Evolutionary conservation across 768 basidiomycete species (phyloP), one percentile per base, ranked within the genome.

Genomic region (Suillus subaureus): DNA sequence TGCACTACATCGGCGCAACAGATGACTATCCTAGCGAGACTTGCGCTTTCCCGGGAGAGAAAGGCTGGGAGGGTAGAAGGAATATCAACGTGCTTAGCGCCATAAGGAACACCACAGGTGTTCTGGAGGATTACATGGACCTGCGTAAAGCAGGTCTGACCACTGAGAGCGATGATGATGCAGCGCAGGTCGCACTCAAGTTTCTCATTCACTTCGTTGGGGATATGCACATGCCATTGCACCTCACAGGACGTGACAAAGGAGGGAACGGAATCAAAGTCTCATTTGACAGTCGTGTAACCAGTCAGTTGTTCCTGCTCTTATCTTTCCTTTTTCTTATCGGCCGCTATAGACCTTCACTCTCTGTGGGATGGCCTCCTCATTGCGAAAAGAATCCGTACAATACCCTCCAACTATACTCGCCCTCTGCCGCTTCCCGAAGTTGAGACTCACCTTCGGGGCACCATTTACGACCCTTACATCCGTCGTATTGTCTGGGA

Each of bases 191-290:
- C 70, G 93, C 97, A 2, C 81, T 98, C 70, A 92, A 93, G 75
- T 99, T 97, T 81, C 80, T 99, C 39, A 85, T 96, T 37, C 97
- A 99, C 76, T 98, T 94, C 70, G 63, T 97, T 13, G 96, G 97
- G 0, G 97, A 98, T 75, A 82, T 97, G 83, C 97, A 97, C 71
- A 89, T 91, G 85, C 97, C 97, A 6, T 80, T 99, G 62, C 97
- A 99, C 75, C 84, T 99, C 43, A 92, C 92, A 0, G 93, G 93
- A 2, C 82, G 95, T 21, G 88, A 95, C 70, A 84, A 92, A 37
- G 97, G 97, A 6, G 97, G 96, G 1, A 99, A 98, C 72, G 85
- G 85, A 7, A 85, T 83, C 67, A 88, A 88, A 70, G 93, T 96
- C 33, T 71, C 79, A 15, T 97, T 92, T 73, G 91, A 90, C 65